Percentiles rank a stretch among this genome's conserved stretches.
Conservation (phyloP, 306 rosid genomes). For the Prunus campanulata region DNA sequence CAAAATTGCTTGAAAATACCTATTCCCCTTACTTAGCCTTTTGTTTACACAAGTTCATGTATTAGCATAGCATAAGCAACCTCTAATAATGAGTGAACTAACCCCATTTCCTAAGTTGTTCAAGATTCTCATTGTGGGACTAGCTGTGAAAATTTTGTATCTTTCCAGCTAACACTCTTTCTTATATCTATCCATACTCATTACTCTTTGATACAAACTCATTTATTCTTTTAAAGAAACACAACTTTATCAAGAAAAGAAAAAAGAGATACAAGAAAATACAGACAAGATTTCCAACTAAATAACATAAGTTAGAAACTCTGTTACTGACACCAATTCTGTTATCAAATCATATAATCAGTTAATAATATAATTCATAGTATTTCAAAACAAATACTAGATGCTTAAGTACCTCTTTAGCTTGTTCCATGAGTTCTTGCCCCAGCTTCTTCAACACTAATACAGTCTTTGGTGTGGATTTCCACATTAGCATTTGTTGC, state of each 20-base stretch:
- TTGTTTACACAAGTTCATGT: background rate
- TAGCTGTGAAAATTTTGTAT: background rate
- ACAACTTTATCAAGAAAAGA: background rate
- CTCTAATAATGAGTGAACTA: background rate
- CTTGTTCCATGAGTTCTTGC: constrained; percentile 90
- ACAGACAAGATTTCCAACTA: background rate
- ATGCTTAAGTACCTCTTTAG: constrained; percentile 68
- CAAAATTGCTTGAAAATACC: background rate
- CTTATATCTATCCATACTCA: background rate
- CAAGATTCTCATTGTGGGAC: background rate
- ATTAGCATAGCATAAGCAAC: background rate
- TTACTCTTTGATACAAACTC: background rate
- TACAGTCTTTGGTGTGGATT: constrained; percentile 88
- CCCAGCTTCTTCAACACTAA: constrained; percentile 90
- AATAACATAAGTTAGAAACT: background rate
- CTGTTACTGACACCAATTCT: background rate
- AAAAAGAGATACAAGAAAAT: background rate
- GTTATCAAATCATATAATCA: background rate
- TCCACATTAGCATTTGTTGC: constrained; percentile 99
- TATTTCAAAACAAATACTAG: background rate
- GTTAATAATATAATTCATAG: background rate
- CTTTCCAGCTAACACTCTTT: background rate
- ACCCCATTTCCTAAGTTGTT: background rate
- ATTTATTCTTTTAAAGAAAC: background rate
- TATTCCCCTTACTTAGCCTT: background rate